Base-by-base conservation (phyloP, 2,329 filamentous ascomycete species). In the Aspergillus persii region DNA sequence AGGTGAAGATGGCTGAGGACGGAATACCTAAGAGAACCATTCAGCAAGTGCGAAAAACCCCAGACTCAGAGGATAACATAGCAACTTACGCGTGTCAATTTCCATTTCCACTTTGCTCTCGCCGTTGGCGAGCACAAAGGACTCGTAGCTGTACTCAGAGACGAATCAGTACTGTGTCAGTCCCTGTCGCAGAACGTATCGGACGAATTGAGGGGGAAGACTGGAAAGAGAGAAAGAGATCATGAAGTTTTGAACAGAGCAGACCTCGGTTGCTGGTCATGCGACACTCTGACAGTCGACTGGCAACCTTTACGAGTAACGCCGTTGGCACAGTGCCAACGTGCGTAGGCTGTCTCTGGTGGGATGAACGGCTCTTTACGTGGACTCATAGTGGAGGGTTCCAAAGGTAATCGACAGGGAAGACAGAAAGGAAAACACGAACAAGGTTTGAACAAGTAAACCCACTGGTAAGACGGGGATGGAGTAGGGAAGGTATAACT, bases 31-130 rank as follows among this genome's bases (percentile, higher is more conserved):
- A 46, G 39, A 53, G 44, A 4, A 49, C 12, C 27, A 33, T 23
- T 57, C 52, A 60, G 41, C 18, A 27, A 12, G 8, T n/a, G 59
- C 23, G 61, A 39, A 11, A 56, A 15, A 23, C 18, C 18, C 31
- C 15, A 36, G 18, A 33, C 49, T 36, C 33, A 36, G 33, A 51
- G 55, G 12, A 39, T 39, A 18, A 44, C 3, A 47, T 47, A 53
- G n/a, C 26, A 39, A 79, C 89, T 77, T 83, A 96, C 94, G 91
- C 58, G 93, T 95, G 74, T 96, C 95, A 6, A 91, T 84, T 72
- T 90, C 89, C 78, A 92, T 89, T 61, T 92, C 89, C 59, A 96
- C 91, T 80, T 97, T 98, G 82, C 94, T 95, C 84, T 99, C 92
- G 62, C 89, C 92, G 52, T 92, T 89, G 46, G 78, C 85, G 61